Conservation (phyloP, 2,329 filamentous ascomycete species). For the Claviceps sorghi region DNA sequence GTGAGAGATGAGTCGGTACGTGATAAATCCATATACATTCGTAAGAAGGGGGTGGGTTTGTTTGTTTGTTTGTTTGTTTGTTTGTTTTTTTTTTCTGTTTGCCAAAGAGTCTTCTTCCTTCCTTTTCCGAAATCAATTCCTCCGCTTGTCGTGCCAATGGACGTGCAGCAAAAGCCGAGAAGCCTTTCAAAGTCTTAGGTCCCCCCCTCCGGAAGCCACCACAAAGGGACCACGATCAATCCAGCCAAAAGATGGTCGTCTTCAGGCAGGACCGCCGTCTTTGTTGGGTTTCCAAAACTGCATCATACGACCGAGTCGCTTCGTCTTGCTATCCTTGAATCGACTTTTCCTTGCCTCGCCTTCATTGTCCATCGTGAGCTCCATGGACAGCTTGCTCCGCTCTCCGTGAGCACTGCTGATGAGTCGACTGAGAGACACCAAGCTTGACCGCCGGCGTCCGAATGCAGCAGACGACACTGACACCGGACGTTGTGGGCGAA, state of each 20-base stretch:
- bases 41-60: slow-evolving; percentile 9
- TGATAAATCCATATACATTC: slow-evolving; percentile 23
- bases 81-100: neutral
- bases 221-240: neutral
- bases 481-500: slow-evolving; percentile 43
- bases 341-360: slow-evolving; percentile 37
- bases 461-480: slow-evolving; percentile 48
- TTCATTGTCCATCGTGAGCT: slow-evolving; percentile 44
- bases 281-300: slow-evolving; percentile 62
- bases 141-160: neutral
- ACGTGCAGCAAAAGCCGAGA: neutral
- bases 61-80: neutral
- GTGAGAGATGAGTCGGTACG: slow-evolving; percentile 18
- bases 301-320: slow-evolving; percentile 59
- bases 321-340: slow-evolving; percentile 47
- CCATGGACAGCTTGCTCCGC: slow-evolving; percentile 59
- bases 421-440: slow-evolving; percentile 62
- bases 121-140: neutral
- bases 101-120: neutral
- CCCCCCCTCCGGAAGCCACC: neutral
- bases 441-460: slow-evolving; percentile 57
- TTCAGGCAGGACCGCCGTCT: slow-evolving; percentile 16
- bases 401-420: slow-evolving; percentile 63
- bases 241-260: neutral
- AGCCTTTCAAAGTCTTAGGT: neutral